Evolutionary conservation across 345 rosid genomes (phyloP), one percentile per base, ranked within the genome.

Genomic region (Nephelium lappaceum): DNA sequence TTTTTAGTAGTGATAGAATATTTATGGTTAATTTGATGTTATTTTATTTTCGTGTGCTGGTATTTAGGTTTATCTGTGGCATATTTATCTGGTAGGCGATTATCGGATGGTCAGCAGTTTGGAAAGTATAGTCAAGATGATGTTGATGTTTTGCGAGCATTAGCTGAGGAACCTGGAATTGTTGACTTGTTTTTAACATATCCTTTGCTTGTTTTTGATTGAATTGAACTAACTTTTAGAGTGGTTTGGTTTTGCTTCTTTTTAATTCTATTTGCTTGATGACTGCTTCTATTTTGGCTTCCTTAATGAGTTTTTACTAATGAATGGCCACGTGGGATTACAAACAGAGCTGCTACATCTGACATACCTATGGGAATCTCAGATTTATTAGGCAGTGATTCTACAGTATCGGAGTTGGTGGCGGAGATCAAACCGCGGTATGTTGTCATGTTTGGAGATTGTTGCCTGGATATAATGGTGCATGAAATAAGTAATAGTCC

Each of bases 351-450:
- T 79, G 78, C 84, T 49, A 72, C 49, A 71, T 81, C 93, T 68
- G 93, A 89, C 81, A 71, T 88, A 70, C 95, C 91, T 69, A 43
- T 19, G 0, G 93, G 87, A 71, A 27, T 86, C 45, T 88, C 92
- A 18, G 96, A 91, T 83, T 85, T 90, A 4, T 68, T 76, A 47
- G 88, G 88, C 51, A 69, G 89, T 84, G 92, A 95, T 87, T 73
- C 83, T 47, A 79, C 83, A 5, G 84, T 93, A 31, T 75, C 97
- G 24, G 95, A 92, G 79, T 84, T 93, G 84, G 97, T 89, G 1
- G 90, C 87, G 64, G 99, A 95, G 88, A 82, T 95, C 80, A 91
- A 91, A 81, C 99, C 99, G 36, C 96, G 98, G 99, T 95, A 77
- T 11, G 90, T 79, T 11, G 90, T 80, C 73, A 57, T 81, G 62